Conservation (phyloP, 768 basidiomycete genomes). For the Boletus insuetus region DNA sequence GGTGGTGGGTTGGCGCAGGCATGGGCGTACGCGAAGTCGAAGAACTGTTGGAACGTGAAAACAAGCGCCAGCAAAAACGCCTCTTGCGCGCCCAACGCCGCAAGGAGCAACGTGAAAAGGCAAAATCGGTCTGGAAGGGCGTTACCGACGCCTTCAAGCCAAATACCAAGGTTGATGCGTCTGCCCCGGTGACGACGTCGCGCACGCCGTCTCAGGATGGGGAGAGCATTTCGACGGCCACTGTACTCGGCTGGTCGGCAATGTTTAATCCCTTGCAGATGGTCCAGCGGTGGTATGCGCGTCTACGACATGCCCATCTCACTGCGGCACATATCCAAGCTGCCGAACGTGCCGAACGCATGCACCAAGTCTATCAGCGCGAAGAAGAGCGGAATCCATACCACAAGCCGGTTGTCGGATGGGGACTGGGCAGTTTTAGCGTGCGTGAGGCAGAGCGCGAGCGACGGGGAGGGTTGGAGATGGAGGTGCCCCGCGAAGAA, state of each 20-base stretch:
- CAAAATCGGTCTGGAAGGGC: conserved; percentile 56
- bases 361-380: conserved; percentile 56
- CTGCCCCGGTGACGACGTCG: background rate
- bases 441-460: conserved; percentile 37
- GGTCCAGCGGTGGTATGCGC: conserved; percentile 54
- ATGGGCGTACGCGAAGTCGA: conserved; percentile 75
- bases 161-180: background rate
- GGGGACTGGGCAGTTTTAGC: conserved; percentile 75
- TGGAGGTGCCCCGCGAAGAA: conserved; percentile 2
- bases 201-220: conserved; percentile 11
- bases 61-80: conserved; percentile 52
- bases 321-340: conserved; percentile 71
- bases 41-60: conserved; percentile 52
- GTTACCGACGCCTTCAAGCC: conserved; percentile 50
- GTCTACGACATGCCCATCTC: conserved; percentile 67
- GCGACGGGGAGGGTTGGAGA: conserved; percentile 19
- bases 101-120: conserved; percentile 49
- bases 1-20: conserved; percentile 99
- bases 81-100: conserved; percentile 45
- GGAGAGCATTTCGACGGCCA: background rate
- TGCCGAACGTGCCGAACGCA: conserved; percentile 60
- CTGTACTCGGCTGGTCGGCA: background rate
- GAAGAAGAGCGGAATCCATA: conserved; percentile 28
- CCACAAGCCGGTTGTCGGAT: conserved; percentile 43
- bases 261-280: conserved; percentile 23